Percentiles rank a stretch among this genome's conserved stretches.
Evolutionary conservation across 1,139 yeast genomes (phyloP).

Genomic region (Hemisphaericaspora subhashii): DNA sequence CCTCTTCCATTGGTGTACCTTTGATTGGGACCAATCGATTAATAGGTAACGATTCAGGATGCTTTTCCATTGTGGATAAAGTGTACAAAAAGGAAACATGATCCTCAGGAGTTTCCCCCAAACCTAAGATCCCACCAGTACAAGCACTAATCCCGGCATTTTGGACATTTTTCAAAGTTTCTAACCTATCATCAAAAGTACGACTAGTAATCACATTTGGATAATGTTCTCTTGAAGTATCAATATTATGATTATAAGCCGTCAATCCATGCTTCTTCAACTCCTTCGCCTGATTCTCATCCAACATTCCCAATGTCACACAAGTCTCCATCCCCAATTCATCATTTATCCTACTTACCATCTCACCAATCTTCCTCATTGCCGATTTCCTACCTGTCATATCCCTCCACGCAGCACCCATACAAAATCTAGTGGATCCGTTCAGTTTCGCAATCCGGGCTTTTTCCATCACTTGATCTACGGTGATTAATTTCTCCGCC

Average conservation of each 20-base stretch:
- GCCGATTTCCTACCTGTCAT: constrained; percentile 78
- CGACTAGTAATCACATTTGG: constrained; percentile 72
- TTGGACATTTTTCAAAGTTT: constrained; percentile 65
- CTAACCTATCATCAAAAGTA: constrained; percentile 65
- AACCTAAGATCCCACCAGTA: constrained; percentile 78
- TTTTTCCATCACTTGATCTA: constrained; percentile 62
- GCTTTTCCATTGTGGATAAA: constrained; percentile 62
- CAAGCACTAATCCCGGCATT: constrained; percentile 70
- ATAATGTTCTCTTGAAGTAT: constrained; percentile 76
- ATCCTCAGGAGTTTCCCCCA: constrained; percentile 74
- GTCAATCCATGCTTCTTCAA: constrained; percentile 72
- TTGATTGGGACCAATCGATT: constrained; percentile 75
- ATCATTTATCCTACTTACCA: constrained; percentile 62
- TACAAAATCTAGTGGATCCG: constrained; percentile 77
- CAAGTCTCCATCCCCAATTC: constrained; percentile 74
- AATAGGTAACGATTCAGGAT: constrained; percentile 83
- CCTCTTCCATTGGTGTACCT: constrained; percentile 74
- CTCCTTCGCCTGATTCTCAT: constrained; percentile 56
- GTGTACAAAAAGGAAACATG: constrained; percentile 70
- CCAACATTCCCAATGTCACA: constrained; percentile 78
- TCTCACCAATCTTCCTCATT: constrained; percentile 57
- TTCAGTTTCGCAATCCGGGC: constrained; percentile 67
- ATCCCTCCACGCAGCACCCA: constrained; percentile 91
- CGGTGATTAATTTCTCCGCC: constrained; percentile 61
- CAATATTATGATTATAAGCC: constrained; percentile 80